These are phyloP conservation scores for Auricularia auricula-judae DNA, from an alignment of 768 basidiomycete genomes.

Conservation along the genomic window DNA sequence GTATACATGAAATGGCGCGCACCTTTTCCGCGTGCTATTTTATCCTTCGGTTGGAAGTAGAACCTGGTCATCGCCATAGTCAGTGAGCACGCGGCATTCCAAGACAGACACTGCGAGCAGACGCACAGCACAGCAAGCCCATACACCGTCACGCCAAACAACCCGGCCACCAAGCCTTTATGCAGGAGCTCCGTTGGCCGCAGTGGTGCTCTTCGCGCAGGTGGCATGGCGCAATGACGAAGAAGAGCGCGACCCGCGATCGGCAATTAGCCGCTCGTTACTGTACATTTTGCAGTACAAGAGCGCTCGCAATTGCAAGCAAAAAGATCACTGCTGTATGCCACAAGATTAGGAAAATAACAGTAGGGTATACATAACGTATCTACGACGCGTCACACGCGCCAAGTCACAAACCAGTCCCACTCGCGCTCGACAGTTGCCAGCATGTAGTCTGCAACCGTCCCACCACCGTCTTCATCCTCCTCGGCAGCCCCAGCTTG, in stretches of 20 bases:
- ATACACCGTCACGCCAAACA: background rate
- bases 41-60: background rate
- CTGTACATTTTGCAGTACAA: background rate
- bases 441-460: conserved; percentile 80
- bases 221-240: background rate
- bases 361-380: background rate
- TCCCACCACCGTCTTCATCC: conserved; percentile 44
- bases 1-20: background rate
- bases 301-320: background rate
- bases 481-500: conserved; percentile 24
- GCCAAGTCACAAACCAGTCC: conserved; percentile 67
- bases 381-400: conserved; percentile 27
- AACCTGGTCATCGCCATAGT: background rate
- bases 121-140: background rate
- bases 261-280: background rate
- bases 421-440: conserved; percentile 47
- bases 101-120: background rate
- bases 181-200: background rate
- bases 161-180: background rate
- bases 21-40: background rate
- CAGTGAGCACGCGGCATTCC: background rate
- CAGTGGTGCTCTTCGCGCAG: background rate
- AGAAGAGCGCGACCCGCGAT: background rate
- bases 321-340: background rate
- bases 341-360: background rate